phyloP scores from a whole-genome alignment of 441 rosid species.

The Gossypium trilobum region DNA sequence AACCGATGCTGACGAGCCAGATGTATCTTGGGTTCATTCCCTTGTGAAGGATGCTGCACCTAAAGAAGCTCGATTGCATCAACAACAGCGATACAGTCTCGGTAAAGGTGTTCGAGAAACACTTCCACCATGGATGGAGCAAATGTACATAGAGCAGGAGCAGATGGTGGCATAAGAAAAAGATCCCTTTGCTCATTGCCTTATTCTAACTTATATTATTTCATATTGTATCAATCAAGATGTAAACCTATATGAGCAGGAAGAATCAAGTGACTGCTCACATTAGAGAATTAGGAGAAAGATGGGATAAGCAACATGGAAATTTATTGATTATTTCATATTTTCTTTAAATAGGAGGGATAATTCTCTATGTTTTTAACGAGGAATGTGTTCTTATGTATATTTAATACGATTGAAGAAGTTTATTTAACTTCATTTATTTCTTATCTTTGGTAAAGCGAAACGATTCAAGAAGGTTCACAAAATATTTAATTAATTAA shows the following conservation, averaged over 20 bases:
- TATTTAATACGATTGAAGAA: no score
- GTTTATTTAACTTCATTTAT: no score
- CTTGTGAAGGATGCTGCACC: slow-evolving; percentile 59
- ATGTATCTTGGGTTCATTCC: slow-evolving; percentile 82
- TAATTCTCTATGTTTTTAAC: slow-evolving; percentile 2
- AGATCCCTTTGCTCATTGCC: slow-evolving; percentile 15
- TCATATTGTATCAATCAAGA: slow-evolving; percentile 7
- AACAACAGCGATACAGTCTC: slow-evolving; percentile 21
- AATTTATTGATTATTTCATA: slow-evolving; percentile 28
- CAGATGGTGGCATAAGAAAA: slow-evolving; percentile 66
- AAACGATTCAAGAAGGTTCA: no score
- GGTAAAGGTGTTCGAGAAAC: slow-evolving; percentile 26
- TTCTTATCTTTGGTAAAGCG: no score
- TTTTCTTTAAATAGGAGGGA: slow-evolving; percentile 17
- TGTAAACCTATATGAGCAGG: not conserved
- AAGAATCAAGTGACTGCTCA: slow-evolving; percentile 19
- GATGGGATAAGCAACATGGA: slow-evolving; percentile 10
- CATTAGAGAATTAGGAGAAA: slow-evolving; percentile 5
- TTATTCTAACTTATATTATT: slow-evolving; percentile 18
- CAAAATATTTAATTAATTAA: no score
- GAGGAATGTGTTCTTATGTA: not conserved
- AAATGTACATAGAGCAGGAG: slow-evolving; percentile 75
- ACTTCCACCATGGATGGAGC: slow-evolving; percentile 59
- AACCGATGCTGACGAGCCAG: slow-evolving; percentile 47
- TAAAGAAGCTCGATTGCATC: slow-evolving; percentile 22